These are phyloP conservation scores for Themeda triandra DNA, from an alignment of 176 grass and related monocot genomes.

Conservation along the genomic window DNA sequence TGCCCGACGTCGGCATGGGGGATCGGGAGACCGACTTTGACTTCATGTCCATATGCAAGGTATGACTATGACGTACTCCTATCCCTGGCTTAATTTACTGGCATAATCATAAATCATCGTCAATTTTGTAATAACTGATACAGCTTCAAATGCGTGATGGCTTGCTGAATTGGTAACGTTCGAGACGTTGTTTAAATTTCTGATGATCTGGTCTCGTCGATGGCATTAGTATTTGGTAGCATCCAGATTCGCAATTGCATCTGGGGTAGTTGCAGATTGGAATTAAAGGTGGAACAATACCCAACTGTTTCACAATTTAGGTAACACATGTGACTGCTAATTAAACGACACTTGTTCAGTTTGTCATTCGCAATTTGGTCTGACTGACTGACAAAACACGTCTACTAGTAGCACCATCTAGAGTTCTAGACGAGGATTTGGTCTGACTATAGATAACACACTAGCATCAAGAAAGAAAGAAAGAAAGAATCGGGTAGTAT, in stretches of 20 bases:
- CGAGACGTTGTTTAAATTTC: background rate
- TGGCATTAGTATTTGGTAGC: background rate
- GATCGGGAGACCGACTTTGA: slow-evolving; percentile 74
- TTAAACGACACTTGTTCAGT: background rate
- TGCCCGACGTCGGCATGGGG: slow-evolving; percentile 77
- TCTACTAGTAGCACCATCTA: too few species aligned
- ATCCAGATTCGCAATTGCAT: background rate
- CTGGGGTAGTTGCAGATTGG: background rate
- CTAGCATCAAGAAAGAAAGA: too few species aligned
- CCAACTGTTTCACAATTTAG: background rate
- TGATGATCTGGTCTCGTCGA: background rate
- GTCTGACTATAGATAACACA: too few species aligned
- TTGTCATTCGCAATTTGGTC: background rate
- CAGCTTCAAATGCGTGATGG: too few species aligned
- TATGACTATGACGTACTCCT: slow-evolving; percentile 24
- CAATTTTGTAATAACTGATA: too few species aligned
- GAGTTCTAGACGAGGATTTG: too few species aligned
- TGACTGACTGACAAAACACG: background rate
- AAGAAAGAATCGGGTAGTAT: too few species aligned
- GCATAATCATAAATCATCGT: background rate
- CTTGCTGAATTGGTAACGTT: background rate
- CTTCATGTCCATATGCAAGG: slow-evolving; percentile 97
- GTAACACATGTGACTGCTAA: background rate
- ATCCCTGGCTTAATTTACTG: background rate
- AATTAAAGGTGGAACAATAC: background rate